Evolutionary conservation across 2,329 filamentous ascomycete genomes (phyloP).

Genomic region (Myriosclerotinia curreyana): DNA sequence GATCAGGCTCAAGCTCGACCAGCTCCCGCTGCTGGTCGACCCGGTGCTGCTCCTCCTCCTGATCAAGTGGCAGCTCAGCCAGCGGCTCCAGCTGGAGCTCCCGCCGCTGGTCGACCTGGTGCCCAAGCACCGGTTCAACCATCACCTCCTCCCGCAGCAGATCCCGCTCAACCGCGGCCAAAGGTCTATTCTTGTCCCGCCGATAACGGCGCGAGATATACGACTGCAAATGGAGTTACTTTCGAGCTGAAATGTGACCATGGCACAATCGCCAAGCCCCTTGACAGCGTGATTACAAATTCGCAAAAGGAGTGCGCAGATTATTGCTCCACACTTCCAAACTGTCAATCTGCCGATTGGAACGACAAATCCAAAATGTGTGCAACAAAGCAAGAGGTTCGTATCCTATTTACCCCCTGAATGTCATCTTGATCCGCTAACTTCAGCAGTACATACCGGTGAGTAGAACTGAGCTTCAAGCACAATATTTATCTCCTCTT

Average conservation of each 20-base stretch:
- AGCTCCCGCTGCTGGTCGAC: conserved; percentile 4
- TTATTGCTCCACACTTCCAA: not conserved
- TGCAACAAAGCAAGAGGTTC: conserved; percentile 10
- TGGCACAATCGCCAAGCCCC: not conserved
- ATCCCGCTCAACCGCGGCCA: not conserved
- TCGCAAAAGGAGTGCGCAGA: conserved; percentile 13
- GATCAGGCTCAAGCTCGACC: conserved; percentile 13
- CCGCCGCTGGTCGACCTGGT: conserved; percentile 4
- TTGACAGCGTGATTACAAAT: not conserved
- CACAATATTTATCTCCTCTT: not conserved
- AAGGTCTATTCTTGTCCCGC: conserved; percentile 16
- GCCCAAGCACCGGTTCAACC: not conserved
- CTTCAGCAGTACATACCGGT: conserved; percentile 17
- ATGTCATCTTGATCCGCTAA: not conserved
- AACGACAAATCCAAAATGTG: not conserved
- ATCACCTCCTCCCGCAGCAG: not conserved
- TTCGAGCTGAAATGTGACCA: conserved; percentile 11
- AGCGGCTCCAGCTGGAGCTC: conserved; percentile 1
- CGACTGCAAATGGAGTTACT: conserved; percentile 9
- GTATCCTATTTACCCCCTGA: not conserved
- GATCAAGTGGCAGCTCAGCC: conserved; percentile 5
- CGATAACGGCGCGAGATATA: conserved; percentile 8
- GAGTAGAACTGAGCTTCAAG: not conserved
- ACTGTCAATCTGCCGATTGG: conserved; percentile 1
- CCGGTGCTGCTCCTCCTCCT: not conserved